These are phyloP conservation scores for Populus alba DNA, from an alignment of 345 rosid species.

Conservation along the genomic window DNA sequence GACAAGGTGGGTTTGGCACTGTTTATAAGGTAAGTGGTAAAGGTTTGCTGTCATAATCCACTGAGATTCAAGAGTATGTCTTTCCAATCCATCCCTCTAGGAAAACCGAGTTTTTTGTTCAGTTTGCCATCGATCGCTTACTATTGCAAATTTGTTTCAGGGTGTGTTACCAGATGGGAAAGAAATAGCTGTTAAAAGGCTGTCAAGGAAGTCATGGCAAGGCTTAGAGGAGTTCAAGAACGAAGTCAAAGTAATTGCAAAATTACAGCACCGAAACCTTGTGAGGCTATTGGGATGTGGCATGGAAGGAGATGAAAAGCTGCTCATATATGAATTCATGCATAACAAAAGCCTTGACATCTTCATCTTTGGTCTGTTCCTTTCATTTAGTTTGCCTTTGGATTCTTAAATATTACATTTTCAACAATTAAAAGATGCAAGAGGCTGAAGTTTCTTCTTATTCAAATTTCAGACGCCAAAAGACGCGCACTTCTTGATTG, in stretches of 20 bases:
- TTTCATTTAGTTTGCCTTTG: no score
- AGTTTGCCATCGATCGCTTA: neutral
- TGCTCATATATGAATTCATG: slow-evolving; percentile 22
- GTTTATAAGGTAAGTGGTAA: slow-evolving; percentile 2
- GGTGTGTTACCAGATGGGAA: slow-evolving; percentile 16
- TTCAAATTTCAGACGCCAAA: neutral
- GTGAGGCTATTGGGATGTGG: slow-evolving; percentile 18
- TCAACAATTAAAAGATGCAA: neutral
- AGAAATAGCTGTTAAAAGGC: slow-evolving; percentile 18
- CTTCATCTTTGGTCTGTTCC: slow-evolving; percentile 5
- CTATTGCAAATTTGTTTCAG: neutral
- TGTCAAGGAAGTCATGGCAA: slow-evolving; percentile 16
- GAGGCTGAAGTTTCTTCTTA: neutral
- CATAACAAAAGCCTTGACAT: slow-evolving; percentile 11
- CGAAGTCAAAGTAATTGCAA: slow-evolving; percentile 16
- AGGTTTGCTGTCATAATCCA: neutral
- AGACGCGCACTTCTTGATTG: slow-evolving; percentile 1
- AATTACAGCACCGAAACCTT: slow-evolving; percentile 19
- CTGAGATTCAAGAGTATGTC: neutral
- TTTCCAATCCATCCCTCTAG: neutral
- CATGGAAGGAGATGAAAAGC: slow-evolving; percentile 11
- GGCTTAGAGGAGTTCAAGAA: slow-evolving; percentile 21
- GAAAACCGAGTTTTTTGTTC: neutral
- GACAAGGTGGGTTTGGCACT: slow-evolving; percentile 17
- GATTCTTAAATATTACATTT: neutral